These are phyloP conservation scores for Histomonas meleagridis DNA, from an alignment of 208 protist species.

Conservation along the genomic window DNA sequence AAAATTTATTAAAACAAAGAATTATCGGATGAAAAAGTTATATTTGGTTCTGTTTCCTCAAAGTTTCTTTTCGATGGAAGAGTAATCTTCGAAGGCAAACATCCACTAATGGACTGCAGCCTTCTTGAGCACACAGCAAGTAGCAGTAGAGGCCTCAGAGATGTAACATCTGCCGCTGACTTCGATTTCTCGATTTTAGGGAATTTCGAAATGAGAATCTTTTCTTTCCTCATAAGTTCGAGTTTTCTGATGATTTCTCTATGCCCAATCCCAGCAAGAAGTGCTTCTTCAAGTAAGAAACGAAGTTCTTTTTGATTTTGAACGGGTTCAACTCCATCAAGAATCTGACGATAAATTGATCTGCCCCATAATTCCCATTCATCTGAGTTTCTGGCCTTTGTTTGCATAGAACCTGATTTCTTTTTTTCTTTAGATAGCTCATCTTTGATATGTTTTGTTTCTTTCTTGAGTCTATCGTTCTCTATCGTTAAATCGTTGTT, in stretches of 20 bases:
- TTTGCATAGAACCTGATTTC: neutral
- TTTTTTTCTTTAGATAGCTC: neutral
- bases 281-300: neutral
- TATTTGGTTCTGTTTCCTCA: no score
- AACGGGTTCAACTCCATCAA: neutral
- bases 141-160: no score
- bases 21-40: no score
- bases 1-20: no score
- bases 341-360: neutral
- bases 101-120: no score
- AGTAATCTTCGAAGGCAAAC: no score
- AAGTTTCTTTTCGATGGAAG: no score
- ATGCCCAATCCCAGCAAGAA: neutral
- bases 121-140: no score
- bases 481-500: neutral
- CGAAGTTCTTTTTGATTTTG: neutral
- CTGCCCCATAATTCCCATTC: conserved; percentile 8
- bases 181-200: neutral
- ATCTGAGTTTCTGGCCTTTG: neutral
- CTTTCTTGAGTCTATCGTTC: neutral
- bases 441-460: neutral
- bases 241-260: neutral
- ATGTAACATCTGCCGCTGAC: neutral
- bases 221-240: neutral
- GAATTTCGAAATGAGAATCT: neutral